Conservation (phyloP, 2,329 filamentous ascomycete genomes). For the Ceratocystis variospora region DNA sequence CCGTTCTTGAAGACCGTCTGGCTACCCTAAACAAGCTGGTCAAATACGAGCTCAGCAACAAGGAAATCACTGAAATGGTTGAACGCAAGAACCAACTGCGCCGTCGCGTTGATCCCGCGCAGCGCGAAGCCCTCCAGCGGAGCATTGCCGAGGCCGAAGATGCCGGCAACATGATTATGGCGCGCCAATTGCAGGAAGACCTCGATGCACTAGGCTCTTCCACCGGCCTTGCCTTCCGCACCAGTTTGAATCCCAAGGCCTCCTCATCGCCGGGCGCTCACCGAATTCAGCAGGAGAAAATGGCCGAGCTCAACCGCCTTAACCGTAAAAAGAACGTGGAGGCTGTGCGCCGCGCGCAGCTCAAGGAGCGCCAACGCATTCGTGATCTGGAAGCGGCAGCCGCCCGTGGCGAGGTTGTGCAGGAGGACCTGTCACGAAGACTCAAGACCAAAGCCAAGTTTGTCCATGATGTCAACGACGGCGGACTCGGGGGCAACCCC, state of each 20-base stretch:
- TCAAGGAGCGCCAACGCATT: constrained; percentile 58
- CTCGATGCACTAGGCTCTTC: constrained; percentile 51
- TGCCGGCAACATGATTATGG: constrained; percentile 46
- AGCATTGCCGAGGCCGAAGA: constrained; percentile 53
- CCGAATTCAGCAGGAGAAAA: constrained; percentile 60
- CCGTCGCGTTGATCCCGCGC: constrained; percentile 49
- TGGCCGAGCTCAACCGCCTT: constrained; percentile 69
- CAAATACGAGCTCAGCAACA: constrained; percentile 67
- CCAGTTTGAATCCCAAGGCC: constrained; percentile 42
- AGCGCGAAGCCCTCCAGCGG: constrained; percentile 53
- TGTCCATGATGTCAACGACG: constrained; percentile 47
- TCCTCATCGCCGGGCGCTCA: constrained; percentile 33
- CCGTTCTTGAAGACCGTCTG: constrained; percentile 55
- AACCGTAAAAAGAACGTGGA: constrained; percentile 79
- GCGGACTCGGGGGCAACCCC: neutral
- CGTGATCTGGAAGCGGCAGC: constrained; percentile 47
- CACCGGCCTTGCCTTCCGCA: constrained; percentile 56
- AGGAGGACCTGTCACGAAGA: constrained; percentile 46
- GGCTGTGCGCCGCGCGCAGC: constrained; percentile 76
- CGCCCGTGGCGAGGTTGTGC: constrained; percentile 47
- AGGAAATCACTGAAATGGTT: constrained; percentile 68
- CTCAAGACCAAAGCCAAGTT: constrained; percentile 55
- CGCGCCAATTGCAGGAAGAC: constrained; percentile 42
- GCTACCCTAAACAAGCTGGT: constrained; percentile 68
- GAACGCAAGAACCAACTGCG: constrained; percentile 55